phyloP scores from a whole-genome alignment of 306 rosid genomes.

The Quercus ilex region DNA sequence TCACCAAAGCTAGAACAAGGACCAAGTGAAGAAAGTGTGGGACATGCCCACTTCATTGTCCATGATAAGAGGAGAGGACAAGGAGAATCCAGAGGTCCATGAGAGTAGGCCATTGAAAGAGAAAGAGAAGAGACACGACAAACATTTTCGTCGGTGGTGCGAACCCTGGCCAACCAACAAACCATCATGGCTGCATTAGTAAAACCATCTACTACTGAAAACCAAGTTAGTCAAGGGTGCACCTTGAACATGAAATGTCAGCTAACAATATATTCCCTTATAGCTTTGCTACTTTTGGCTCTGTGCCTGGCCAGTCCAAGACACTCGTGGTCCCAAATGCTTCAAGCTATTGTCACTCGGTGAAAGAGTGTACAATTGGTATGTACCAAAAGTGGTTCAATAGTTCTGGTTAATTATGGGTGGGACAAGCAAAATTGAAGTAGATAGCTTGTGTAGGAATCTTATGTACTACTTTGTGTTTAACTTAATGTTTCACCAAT shows the following conservation, averaged over 20 bases:
- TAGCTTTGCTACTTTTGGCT: slow-evolving; percentile 15
- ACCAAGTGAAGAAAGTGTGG: slow-evolving; percentile 22
- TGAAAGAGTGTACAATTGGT: too few species aligned
- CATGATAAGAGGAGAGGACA: slow-evolving; percentile 36
- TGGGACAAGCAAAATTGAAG: neutral
- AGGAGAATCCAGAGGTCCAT: slow-evolving; percentile 26
- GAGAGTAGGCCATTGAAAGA: neutral
- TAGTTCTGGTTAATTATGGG: neutral
- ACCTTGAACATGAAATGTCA: slow-evolving; percentile 4
- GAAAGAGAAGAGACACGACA: slow-evolving; percentile 4
- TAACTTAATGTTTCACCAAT: too few species aligned
- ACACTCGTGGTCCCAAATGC: slow-evolving; percentile 47
- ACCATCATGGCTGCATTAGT: slow-evolving; percentile 3
- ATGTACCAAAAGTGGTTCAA: slow-evolving; percentile 10
- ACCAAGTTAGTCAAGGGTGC: slow-evolving; percentile 9
- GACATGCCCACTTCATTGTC: slow-evolving; percentile 21
- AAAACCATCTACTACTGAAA: neutral
- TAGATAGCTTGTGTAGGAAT: too few species aligned
- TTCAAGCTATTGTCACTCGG: neutral
- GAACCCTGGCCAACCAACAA: slow-evolving; percentile 41
- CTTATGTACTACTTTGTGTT: too few species aligned
- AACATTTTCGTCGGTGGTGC: slow-evolving; percentile 35
- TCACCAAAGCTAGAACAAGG: neutral
- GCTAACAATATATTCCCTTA: slow-evolving; percentile 3
- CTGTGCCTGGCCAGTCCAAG: slow-evolving; percentile 35